phyloP scores from a whole-genome alignment of 2,329 filamentous ascomycete genomes.

The Cladophialophora bantiana region DNA sequence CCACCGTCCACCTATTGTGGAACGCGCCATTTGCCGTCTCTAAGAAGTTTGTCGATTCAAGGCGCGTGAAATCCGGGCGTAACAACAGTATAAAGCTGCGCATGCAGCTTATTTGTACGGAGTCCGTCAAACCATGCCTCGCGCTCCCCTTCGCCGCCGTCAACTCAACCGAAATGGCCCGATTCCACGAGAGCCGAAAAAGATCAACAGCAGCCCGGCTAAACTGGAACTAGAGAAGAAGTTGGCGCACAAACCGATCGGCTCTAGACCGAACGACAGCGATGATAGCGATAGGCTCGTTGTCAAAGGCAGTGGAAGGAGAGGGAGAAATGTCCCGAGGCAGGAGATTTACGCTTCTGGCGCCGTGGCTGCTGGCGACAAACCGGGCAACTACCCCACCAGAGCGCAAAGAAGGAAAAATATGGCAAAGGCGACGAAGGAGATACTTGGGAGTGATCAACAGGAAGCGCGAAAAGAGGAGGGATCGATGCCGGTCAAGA shows the following conservation, averaged over 20 bases:
- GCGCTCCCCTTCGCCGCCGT: constrained; percentile 35
- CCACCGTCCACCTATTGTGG: neutral
- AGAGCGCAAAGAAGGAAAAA: constrained; percentile 36
- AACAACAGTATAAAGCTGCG: neutral
- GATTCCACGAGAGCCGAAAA: constrained; percentile 12
- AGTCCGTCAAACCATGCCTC: constrained; percentile 32
- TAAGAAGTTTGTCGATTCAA: neutral
- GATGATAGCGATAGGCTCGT: constrained; percentile 42
- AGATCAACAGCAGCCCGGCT: constrained; percentile 29
- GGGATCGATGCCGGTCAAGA: constrained; percentile 1
- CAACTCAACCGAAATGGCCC: constrained; percentile 31
- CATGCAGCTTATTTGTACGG: neutral
- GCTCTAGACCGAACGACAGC: constrained; percentile 36
- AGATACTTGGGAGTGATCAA: constrained; percentile 29
- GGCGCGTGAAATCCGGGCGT: neutral
- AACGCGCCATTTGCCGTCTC: neutral
- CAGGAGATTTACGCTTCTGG: constrained; percentile 41
- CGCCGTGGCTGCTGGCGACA: constrained; percentile 36
- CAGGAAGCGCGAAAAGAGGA: constrained; percentile 14
- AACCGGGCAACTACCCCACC: constrained; percentile 37
- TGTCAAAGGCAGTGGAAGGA: constrained; percentile 35
- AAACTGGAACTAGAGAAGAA: constrained; percentile 35
- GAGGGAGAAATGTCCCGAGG: constrained; percentile 27
- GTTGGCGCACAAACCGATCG: constrained; percentile 36
- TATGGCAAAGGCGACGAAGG: constrained; percentile 32